Evolutionary conservation across 2,329 filamentous ascomycete genomes (phyloP), one percentile per base, ranked within the genome.

Genomic region (Calonectria fujianensis): DNA sequence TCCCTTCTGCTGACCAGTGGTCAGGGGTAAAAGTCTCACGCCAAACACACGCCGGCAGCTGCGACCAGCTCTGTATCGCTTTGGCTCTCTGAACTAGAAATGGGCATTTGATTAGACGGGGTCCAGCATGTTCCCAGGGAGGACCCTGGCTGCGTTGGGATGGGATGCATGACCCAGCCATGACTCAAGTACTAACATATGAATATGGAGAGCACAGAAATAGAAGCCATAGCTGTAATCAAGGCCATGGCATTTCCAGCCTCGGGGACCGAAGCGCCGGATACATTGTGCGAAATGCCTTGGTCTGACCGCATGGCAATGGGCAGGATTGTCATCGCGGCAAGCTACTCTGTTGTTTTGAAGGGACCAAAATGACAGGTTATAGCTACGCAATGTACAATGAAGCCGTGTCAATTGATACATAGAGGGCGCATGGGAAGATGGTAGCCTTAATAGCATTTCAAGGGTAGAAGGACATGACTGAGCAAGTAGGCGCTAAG

Each of bases 171-270:
- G 18, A 29, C 5, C 10, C 3, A 29, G 24, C 13, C 11, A 27
- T 16, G 24, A 14, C 13, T 45, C n/a, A 24, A 14, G 4, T n/a
- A 64, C 59, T 64, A 27, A 64, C 59, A 64, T 1, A 48, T 29
- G 39, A 41, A 64, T 18, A 64, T 31, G 9, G 59, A 45, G 7
- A 64, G 37, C 18, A 48, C 32, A 48, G 37, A 27, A 7, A 64
- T 48, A 18, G 59, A 64, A 20, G 27, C 27, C 32, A 64, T 41
- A 14, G 59, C n/a, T n/a, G 18, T 64, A 16, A 64, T 64, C 24
- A 64, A 20, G 6, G 59, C 37, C 24, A 48, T 29, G 8, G 18
- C 39, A 32, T 32, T 45, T 14, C 59, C 59, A 48, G 39, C 37
- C 13, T 45, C 10, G 16, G 59, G 59, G 8, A 64, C 37, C 1